Evolutionary conservation across 140 eudicot genomes (phyloP).

Genomic region (Eryngium alpinum): DNA sequence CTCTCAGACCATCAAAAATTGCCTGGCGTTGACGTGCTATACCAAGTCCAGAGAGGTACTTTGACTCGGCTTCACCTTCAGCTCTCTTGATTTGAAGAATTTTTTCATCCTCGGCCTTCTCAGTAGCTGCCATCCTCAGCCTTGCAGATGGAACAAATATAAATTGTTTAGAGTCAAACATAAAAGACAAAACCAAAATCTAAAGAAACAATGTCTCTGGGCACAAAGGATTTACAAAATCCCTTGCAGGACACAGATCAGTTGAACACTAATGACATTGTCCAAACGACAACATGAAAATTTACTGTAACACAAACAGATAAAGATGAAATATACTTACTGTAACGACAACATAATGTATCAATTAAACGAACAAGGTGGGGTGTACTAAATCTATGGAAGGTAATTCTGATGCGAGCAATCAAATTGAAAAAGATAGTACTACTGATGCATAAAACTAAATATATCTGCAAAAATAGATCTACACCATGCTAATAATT

Average conservation of each 20-base stretch:
- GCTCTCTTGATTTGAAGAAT: conserved; percentile 77
- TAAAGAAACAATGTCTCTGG: background rate
- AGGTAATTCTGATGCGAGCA: too few relatives aligned
- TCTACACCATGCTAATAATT: too few relatives aligned
- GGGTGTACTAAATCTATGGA: background rate
- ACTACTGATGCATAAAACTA: too few relatives aligned
- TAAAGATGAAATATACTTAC: background rate
- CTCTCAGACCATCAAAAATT: conserved; percentile 79
- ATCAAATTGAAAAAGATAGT: too few relatives aligned
- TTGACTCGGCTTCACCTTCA: conserved; percentile 85
- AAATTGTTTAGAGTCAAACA: background rate
- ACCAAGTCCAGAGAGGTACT: conserved; percentile 90
- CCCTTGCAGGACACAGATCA: background rate
- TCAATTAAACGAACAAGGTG: too few relatives aligned
- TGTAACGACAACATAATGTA: too few relatives aligned
- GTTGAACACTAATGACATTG: background rate
- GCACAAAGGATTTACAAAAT: background rate
- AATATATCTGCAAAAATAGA: too few relatives aligned
- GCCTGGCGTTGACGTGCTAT: conserved; percentile 95
- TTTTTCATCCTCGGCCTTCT: conserved; percentile 90
- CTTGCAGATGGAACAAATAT: conserved; percentile 50
- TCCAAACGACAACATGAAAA: too few relatives aligned
- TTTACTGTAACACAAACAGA: background rate
- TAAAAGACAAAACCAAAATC: background rate
- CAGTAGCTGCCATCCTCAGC: conserved; percentile 71